A percentile compares a stretch with the other conserved stretches of the same genome.
phyloP scores from a whole-genome alignment of 2,329 filamentous ascomycete genomes.

The Paraphoma sp. region DNA sequence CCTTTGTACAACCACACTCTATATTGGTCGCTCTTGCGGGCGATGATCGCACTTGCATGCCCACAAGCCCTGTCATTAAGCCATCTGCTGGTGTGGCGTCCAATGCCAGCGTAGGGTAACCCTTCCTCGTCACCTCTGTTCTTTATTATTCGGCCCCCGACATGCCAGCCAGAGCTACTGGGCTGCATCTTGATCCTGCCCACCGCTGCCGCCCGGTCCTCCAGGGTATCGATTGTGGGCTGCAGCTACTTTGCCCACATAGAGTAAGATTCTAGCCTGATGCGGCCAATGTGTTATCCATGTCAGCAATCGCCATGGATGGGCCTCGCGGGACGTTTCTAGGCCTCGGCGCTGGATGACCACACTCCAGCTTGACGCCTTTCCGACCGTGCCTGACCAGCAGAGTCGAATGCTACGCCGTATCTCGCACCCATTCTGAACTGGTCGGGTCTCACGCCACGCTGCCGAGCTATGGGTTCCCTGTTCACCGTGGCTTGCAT shows the following conservation, averaged over 20 bases:
- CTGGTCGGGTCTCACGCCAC: conserved; percentile 19
- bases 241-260: conserved; percentile 25
- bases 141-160: conserved; percentile 23
- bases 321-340: conserved; percentile 22
- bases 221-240: conserved; percentile 12
- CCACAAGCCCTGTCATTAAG: background rate
- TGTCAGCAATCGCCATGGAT: conserved; percentile 36
- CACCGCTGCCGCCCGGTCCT: conserved; percentile 8
- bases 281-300: conserved; percentile 22
- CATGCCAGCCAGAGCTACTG: conserved; percentile 19
- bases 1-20: conserved; percentile 10
- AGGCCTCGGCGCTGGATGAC: conserved; percentile 23
- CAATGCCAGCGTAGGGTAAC: background rate
- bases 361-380: conserved; percentile 9
- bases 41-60: background rate
- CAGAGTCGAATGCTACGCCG: conserved; percentile 31
- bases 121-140: conserved; percentile 14
- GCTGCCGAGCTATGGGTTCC: conserved; percentile 28
- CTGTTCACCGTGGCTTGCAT: conserved; percentile 17
- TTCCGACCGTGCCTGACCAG: conserved; percentile 22
- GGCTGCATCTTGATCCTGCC: conserved; percentile 17
- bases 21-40: background rate
- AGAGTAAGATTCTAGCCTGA: conserved; percentile 30
- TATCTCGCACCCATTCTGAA: conserved; percentile 23
- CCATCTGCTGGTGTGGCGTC: conserved; percentile 1